Percentiles rank a stretch among this genome's conserved stretches.
Conservation (phyloP, 2,329 filamentous ascomycete genomes). For the Ophiostoma triangulosporum region DNA sequence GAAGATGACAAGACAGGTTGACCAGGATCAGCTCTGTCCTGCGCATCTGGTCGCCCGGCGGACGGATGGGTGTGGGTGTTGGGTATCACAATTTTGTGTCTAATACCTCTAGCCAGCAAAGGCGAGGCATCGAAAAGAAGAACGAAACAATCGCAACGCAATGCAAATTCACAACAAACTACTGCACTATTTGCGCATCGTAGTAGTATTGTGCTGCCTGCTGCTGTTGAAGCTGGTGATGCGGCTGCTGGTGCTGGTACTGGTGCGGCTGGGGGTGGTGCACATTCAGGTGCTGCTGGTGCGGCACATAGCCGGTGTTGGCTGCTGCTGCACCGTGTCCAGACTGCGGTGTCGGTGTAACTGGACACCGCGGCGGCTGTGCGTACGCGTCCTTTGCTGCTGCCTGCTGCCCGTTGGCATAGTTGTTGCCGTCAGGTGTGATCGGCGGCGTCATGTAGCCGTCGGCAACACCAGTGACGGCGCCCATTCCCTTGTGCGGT, state of each 20-base stretch:
- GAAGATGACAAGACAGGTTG: conserved; percentile 7
- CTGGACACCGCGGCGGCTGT: conserved; percentile 41
- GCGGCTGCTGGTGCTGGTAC: conserved; percentile 22
- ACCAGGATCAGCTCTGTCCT: background rate
- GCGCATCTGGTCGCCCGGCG: conserved; percentile 1
- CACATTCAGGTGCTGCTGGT: conserved; percentile 22
- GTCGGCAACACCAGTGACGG: conserved; percentile 46
- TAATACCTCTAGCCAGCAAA: conserved; percentile 8
- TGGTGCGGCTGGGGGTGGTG: conserved; percentile 14
- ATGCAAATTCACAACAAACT: background rate
- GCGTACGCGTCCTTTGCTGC: conserved; percentile 33
- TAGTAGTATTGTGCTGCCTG: conserved; percentile 35
- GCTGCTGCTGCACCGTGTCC: conserved; percentile 25
- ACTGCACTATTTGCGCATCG: conserved; percentile 14
- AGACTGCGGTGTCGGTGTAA: conserved; percentile 48
- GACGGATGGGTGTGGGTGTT: conserved; percentile 2
- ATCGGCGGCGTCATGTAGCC: conserved; percentile 79
- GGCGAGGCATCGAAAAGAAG: conserved; percentile 4
- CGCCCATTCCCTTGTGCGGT: conserved; percentile 60
- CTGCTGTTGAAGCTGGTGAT: conserved; percentile 22
- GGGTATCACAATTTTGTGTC: conserved; percentile 13
- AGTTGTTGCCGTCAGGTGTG: conserved; percentile 57
- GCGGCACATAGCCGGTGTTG: conserved; percentile 17
- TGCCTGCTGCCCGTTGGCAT: conserved; percentile 34
- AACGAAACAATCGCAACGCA: background rate